Conservation (phyloP, 192 early-diverging fungal species). For the Coemansia sp. region DNA sequence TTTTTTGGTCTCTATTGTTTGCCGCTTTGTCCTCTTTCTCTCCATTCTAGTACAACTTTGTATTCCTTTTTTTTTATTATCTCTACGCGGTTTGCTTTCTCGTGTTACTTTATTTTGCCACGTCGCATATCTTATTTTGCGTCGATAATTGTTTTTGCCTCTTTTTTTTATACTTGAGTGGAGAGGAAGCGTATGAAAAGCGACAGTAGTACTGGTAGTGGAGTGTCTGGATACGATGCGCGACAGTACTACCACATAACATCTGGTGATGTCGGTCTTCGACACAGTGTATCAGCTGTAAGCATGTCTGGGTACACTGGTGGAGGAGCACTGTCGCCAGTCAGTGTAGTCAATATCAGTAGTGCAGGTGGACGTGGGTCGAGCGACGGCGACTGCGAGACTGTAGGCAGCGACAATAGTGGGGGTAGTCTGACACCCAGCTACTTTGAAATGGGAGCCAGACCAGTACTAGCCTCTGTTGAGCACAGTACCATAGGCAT, state of each 20-base stretch:
- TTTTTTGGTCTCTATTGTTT: background rate
- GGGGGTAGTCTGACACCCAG: constrained; percentile 11
- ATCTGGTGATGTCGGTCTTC: background rate
- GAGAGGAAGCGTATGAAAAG: background rate
- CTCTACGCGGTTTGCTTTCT: background rate
- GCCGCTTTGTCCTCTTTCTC: background rate
- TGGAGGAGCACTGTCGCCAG: background rate
- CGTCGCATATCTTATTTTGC: background rate
- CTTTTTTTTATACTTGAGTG: background rate
- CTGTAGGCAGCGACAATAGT: constrained; percentile 14
- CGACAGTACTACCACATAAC: background rate
- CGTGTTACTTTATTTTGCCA: background rate
- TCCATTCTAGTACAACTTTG: background rate
- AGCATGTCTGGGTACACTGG: constrained; percentile 1
- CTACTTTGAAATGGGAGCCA: background rate
- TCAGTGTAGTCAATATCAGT: background rate
- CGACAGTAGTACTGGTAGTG: background rate
- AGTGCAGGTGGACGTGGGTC: constrained; percentile 11
- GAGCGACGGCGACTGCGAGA: constrained; percentile 22
- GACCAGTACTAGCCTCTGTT: background rate
- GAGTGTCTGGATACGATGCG: background rate
- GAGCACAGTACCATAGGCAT: background rate
- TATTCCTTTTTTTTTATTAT: background rate
- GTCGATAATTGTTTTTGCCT: background rate
- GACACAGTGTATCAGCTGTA: background rate